These are phyloP conservation scores for Xylaria acuta DNA, from an alignment of 495 filamentous ascomycete species.

Conservation along the genomic window DNA sequence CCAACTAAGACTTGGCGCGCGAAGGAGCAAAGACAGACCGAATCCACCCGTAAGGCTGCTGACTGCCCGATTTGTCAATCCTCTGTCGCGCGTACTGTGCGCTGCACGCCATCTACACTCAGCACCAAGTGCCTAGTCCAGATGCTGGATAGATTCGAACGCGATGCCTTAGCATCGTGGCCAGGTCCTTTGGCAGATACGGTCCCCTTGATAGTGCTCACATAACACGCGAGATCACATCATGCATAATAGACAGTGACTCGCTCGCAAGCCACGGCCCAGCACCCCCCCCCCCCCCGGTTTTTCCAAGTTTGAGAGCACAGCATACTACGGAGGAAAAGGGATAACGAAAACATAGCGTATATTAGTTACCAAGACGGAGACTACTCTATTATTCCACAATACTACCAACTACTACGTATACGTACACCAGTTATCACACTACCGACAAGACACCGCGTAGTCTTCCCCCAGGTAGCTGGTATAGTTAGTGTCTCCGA, in stretches of 20 bases:
- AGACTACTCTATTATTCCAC: not conserved
- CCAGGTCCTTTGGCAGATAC: not conserved
- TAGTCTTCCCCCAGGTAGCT: not conserved
- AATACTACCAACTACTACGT: not conserved
- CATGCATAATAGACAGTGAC: not conserved
- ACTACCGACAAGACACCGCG: not conserved
- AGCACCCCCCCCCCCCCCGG: not conserved
- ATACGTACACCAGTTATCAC: not conserved
- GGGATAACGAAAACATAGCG: not conserved
- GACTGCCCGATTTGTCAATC: conserved; percentile 26
- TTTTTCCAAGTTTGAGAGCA: not conserved
- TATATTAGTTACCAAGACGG: not conserved
- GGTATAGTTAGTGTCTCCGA: not conserved
- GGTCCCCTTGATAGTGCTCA: not conserved
- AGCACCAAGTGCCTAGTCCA: not conserved
- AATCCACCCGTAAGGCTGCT: conserved; percentile 31
- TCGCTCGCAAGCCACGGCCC: not conserved
- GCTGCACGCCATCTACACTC: not conserved
- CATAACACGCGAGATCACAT: not conserved
- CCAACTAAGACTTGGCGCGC: conserved; percentile 18
- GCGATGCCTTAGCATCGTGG: not conserved
- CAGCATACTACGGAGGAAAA: not conserved
- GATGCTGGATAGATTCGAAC: not conserved
- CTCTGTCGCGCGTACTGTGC: not conserved
- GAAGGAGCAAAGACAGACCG: conserved; percentile 6